A percentile compares a stretch with the other conserved stretches of the same genome.
Conservation (phyloP, 2,329 filamentous ascomycete genomes). For the Pseudogymnoascus destructans region DNA sequence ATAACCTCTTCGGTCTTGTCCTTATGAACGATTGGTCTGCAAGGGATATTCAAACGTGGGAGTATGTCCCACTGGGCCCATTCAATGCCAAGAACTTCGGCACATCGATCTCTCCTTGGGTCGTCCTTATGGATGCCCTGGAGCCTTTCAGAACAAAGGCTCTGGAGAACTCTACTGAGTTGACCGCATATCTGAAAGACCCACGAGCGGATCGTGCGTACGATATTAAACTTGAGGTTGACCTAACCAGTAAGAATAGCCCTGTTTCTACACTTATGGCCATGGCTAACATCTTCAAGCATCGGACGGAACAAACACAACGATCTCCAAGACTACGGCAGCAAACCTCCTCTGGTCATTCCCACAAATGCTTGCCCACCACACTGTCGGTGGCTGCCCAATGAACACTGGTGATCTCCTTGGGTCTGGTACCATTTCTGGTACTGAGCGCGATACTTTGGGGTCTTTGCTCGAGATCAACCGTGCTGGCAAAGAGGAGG, state of each 20-base stretch:
- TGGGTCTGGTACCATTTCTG: conserved; percentile 68
- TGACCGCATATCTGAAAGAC: conserved; percentile 54
- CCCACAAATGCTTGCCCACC: conserved; percentile 70
- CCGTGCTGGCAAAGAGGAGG: conserved; percentile 49
- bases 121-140: conserved; percentile 63
- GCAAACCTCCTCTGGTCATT: conserved; percentile 69
- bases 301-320: conserved; percentile 37
- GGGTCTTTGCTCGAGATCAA: conserved; percentile 64
- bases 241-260: conserved; percentile 39
- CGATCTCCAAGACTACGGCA: conserved; percentile 47
- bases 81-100: conserved; percentile 80
- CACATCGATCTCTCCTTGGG: conserved; percentile 66
- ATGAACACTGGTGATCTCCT: conserved; percentile 62
- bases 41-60: conserved; percentile 71
- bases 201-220: conserved; percentile 44
- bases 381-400: conserved; percentile 62
- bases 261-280: not conserved
- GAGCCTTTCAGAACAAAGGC: conserved; percentile 49
- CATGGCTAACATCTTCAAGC: conserved; percentile 14
- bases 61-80: conserved; percentile 69
- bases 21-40: conserved; percentile 83
- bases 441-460: conserved; percentile 40
- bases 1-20: conserved; percentile 66
- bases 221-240: conserved; percentile 56
- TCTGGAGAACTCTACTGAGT: conserved; percentile 38